A percentile compares a stretch with the other conserved stretches of the same genome.
Evolutionary conservation across 306 rosid genomes (phyloP).

Genomic region (Mimosa pudica): DNA sequence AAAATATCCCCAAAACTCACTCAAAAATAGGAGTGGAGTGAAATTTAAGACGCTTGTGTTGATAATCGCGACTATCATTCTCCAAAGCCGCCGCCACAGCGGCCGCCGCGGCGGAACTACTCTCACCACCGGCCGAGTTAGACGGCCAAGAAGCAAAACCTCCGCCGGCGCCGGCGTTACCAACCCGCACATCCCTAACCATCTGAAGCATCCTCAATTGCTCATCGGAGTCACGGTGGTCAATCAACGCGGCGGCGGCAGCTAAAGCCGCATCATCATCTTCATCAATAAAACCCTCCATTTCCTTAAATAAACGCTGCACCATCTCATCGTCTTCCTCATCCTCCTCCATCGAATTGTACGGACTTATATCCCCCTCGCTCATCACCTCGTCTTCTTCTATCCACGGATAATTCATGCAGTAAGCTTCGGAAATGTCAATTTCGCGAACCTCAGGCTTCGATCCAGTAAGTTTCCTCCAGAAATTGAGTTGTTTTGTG

Average conservation of each 20-base stretch:
- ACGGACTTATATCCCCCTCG: conserved; percentile 26
- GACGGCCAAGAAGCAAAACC: conserved; percentile 43
- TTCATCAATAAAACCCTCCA: too few relatives aligned
- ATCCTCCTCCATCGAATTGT: conserved; percentile 44
- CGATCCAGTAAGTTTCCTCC: conserved; percentile 47
- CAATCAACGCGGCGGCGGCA: background rate
- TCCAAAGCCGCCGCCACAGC: conserved; percentile 24
- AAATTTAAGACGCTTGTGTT: conserved; percentile 84
- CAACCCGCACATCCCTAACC: conserved; percentile 40
- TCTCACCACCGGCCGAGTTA: conserved; percentile 47
- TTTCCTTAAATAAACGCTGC: too few relatives aligned
- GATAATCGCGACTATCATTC: conserved; percentile 56
- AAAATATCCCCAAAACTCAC: conserved; percentile 52
- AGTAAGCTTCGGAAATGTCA: conserved; percentile 12
- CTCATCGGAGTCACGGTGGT: conserved; percentile 28
- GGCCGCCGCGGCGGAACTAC: conserved; percentile 52
- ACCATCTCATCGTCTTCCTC: too few relatives aligned
- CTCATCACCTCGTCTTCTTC: conserved; percentile 40
- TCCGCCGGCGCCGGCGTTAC: background rate
- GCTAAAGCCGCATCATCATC: conserved; percentile 19
- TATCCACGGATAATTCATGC: background rate
- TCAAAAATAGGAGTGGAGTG: conserved; percentile 56
- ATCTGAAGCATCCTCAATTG: conserved; percentile 44
- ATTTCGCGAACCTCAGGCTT: conserved; percentile 43
- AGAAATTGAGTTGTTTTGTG: background rate